phyloP scores from a whole-genome alignment of 768 basidiomycete species.

The Cytidiella melzeri region DNA sequence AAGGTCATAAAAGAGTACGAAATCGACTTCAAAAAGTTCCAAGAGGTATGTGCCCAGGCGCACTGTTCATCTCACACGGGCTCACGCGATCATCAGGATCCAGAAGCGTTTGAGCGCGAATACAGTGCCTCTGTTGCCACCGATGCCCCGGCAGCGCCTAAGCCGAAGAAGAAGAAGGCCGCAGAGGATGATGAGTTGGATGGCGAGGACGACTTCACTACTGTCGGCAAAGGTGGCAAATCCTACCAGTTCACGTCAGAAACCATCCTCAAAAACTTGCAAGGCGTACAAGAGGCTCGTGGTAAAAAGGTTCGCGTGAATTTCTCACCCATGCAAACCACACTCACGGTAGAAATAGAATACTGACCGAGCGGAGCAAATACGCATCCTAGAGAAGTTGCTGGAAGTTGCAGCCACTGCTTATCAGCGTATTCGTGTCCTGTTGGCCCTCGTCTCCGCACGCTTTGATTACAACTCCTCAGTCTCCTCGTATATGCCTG shows the following conservation, averaged over 20 bases:
- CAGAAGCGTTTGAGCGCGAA: slow-evolving; percentile 79
- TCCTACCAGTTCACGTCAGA: slow-evolving; percentile 76
- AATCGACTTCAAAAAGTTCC: slow-evolving; percentile 68
- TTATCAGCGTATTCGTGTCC: slow-evolving; percentile 91
- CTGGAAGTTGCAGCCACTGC: slow-evolving; percentile 80
- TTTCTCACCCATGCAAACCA: no score
- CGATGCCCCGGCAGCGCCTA: slow-evolving; percentile 33
- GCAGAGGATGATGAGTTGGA: slow-evolving; percentile 32
- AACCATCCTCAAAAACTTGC: slow-evolving; percentile 86
- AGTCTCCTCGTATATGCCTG: slow-evolving; percentile 80
- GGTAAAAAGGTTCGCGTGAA: slow-evolving; percentile 80
- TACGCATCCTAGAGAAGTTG: slow-evolving; percentile 82
- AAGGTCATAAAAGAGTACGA: slow-evolving; percentile 90
- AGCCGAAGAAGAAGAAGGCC: slow-evolving; percentile 30
- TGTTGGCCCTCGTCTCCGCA: slow-evolving; percentile 88
- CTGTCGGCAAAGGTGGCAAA: slow-evolving; percentile 88
- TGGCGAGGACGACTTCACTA: slow-evolving; percentile 68
- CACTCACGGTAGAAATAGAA: slow-evolving; percentile 45
- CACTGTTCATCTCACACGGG: slow-evolving; percentile 1
- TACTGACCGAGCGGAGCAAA: slow-evolving; percentile 93
- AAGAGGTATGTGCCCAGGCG: slow-evolving; percentile 46
- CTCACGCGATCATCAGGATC: slow-evolving; percentile 49
- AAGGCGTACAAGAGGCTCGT: slow-evolving; percentile 86
- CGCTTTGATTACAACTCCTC: slow-evolving; percentile 97
- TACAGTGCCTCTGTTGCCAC: slow-evolving; percentile 51